Conservation (phyloP, 805 yeast species). For the Ogataea haglerorum region DNA sequence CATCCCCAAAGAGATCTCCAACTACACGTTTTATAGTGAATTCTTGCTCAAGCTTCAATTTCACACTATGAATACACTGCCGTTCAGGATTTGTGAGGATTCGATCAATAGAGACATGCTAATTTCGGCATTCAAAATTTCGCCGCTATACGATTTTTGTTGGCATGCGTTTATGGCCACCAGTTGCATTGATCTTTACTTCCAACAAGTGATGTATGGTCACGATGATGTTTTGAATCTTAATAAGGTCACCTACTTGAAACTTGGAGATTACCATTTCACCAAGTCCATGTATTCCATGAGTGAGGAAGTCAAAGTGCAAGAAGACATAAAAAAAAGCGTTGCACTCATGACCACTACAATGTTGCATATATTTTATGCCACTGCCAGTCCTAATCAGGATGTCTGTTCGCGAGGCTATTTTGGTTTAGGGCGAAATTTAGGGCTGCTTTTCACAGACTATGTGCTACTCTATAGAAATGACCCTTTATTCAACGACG, state of each 20-base stretch:
- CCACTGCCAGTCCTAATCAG: constrained; percentile 20
- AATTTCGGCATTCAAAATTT: constrained; percentile 6
- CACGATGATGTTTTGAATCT: constrained; percentile 21
- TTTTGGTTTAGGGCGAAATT: constrained; percentile 19
- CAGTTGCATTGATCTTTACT: constrained; percentile 20
- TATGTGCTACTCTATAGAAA: constrained; percentile 11
- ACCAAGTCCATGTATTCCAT: constrained; percentile 21
- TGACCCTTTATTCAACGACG: constrained; percentile 15
- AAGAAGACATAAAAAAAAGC: constrained; percentile 15
- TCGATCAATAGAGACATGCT: constrained; percentile 14
- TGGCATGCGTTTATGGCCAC: constrained; percentile 23
- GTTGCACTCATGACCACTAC: constrained; percentile 19
- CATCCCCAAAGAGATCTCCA: constrained; percentile 13
- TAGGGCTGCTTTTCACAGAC: constrained; percentile 20
- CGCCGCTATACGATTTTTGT: constrained; percentile 18
- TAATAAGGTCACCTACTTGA: constrained; percentile 14
- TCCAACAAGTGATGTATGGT: constrained; percentile 21
- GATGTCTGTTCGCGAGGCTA: constrained; percentile 16
- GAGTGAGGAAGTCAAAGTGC: constrained; percentile 17
- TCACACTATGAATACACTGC: constrained; percentile 18
- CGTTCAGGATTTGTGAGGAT: constrained; percentile 19
- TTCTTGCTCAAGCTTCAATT: constrained; percentile 14
- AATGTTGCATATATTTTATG: constrained; percentile 22
- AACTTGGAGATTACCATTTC: constrained; percentile 23
- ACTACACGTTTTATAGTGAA: constrained; percentile 20